These are phyloP conservation scores for Cryptosporidium canis DNA, from an alignment of 169 alveolate genomes.

Conservation along the genomic window DNA sequence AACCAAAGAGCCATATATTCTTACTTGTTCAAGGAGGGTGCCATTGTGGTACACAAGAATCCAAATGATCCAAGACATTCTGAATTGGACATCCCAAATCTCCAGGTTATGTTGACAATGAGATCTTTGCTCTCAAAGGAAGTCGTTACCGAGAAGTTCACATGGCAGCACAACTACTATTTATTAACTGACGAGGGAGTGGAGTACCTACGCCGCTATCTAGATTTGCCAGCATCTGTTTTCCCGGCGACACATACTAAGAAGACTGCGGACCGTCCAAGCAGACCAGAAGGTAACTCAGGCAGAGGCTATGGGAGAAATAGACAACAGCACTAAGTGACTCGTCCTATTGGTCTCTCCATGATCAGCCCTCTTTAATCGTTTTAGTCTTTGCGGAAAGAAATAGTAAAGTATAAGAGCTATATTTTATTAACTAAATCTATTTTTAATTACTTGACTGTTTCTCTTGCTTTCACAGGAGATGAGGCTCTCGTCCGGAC, in stretches of 20 bases:
- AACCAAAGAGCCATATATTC: slow-evolving; percentile 71
- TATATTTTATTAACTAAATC: slow-evolving; percentile 3
- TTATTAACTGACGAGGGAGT: slow-evolving; percentile 89
- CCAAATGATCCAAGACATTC: slow-evolving; percentile 86
- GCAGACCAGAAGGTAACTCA: slow-evolving; percentile 55
- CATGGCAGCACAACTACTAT: slow-evolving; percentile 91
- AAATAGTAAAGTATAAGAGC: slow-evolving; percentile 49
- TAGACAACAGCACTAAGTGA: slow-evolving; percentile 43
- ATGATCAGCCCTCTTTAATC: not conserved
- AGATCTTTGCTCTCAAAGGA: slow-evolving; percentile 87
- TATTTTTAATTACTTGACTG: not conserved
- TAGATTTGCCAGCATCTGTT: slow-evolving; percentile 92
- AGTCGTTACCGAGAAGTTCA: slow-evolving; percentile 89
- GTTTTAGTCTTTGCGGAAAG: not conserved
- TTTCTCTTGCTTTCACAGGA: not conserved
- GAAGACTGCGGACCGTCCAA: slow-evolving; percentile 75
- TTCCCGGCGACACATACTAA: slow-evolving; percentile 94
- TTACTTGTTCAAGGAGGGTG: slow-evolving; percentile 82
- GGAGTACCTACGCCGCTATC: slow-evolving; percentile 85
- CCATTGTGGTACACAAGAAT: slow-evolving; percentile 86
- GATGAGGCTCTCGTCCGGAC: not conserved
- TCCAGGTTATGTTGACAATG: slow-evolving; percentile 90
- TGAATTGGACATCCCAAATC: slow-evolving; percentile 86
- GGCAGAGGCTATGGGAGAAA: slow-evolving; percentile 68
- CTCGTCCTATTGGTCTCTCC: not conserved